phyloP scores from a whole-genome alignment of 805 yeast genomes.

The Starmera pachycereana region DNA sequence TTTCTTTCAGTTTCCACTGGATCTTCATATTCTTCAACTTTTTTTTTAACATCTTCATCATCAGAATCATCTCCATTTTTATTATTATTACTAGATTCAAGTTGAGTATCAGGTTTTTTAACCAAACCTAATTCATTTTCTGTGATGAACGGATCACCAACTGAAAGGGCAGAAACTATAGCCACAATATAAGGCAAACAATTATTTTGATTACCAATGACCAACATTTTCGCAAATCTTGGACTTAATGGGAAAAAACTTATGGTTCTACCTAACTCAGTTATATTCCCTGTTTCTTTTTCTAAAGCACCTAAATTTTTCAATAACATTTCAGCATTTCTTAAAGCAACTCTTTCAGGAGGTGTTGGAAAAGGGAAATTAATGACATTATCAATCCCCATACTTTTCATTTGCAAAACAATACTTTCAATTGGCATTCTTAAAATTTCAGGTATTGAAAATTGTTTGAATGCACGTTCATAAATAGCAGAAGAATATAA shows the following conservation, averaged over 20 bases:
- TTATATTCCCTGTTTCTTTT: conserved; percentile 37
- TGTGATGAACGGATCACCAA: conserved; percentile 80
- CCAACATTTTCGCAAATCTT: conserved; percentile 80
- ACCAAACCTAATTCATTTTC: conserved; percentile 65
- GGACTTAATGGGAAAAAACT: conserved; percentile 90
- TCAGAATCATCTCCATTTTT: conserved; percentile 18
- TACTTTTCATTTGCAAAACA: conserved; percentile 90
- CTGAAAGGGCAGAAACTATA: conserved; percentile 83
- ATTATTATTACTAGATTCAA: not conserved
- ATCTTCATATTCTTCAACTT: conserved; percentile 29
- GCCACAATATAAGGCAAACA: conserved; percentile 88
- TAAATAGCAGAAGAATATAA: conserved; percentile 88
- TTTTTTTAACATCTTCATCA: conserved; percentile 17
- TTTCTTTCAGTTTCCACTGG: conserved; percentile 24
- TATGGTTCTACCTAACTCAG: conserved; percentile 79
- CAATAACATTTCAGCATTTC: conserved; percentile 57
- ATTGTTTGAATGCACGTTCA: conserved; percentile 76
- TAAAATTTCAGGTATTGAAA: conserved; percentile 80
- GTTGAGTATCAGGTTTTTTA: conserved; percentile 5
- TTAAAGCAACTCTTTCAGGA: conserved; percentile 54
- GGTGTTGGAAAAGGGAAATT: conserved; percentile 97
- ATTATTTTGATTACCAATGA: conserved; percentile 77
- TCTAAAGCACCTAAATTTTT: conserved; percentile 70
- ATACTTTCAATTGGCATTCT: conserved; percentile 96
- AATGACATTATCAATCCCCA: conserved; percentile 85